phyloP scores from a whole-genome alignment of 140 eudicot species.

The Erigeron philadelphicus region DNA sequence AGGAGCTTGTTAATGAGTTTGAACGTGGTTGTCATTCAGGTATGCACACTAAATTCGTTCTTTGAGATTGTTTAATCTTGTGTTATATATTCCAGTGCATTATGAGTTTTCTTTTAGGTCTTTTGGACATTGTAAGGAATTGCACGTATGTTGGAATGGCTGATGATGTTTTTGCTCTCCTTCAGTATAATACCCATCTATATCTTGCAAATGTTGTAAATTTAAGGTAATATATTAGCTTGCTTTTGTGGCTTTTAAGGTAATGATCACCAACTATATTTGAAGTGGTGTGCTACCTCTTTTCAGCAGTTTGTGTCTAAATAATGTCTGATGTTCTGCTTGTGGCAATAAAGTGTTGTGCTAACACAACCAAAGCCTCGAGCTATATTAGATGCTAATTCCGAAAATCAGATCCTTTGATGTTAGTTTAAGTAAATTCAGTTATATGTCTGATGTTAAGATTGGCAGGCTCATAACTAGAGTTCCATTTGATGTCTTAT shows the following conservation, averaged over 20 bases:
- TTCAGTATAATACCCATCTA: slow-evolving; percentile 83
- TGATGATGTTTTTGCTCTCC: slow-evolving; percentile 83
- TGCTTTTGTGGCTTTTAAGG: background rate
- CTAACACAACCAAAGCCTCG: too few species aligned
- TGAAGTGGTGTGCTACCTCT: too few species aligned
- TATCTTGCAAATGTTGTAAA: slow-evolving; percentile 91
- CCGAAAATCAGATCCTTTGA: too few species aligned
- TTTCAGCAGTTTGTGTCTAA: too few species aligned
- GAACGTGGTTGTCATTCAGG: slow-evolving; percentile 75
- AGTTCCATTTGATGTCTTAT: too few species aligned
- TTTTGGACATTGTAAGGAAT: slow-evolving; percentile 79
- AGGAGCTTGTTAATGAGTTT: slow-evolving; percentile 69
- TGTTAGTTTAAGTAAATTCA: too few species aligned
- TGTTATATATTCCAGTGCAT: slow-evolving; percentile 9
- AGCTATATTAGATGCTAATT: too few species aligned
- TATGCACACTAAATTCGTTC: slow-evolving; percentile 22
- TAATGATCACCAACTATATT: background rate
- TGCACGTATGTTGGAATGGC: slow-evolving; percentile 99
- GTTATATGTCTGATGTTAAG: too few species aligned
- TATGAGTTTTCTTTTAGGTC: slow-evolving; percentile 40
- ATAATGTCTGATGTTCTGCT: too few species aligned
- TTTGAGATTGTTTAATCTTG: slow-evolving; percentile 5
- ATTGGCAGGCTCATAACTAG: too few species aligned
- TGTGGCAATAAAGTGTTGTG: too few species aligned
- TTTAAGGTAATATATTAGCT: slow-evolving; percentile 51